Base-by-base conservation (phyloP, 192 early-diverging fungal genomes). In the Umbelopsis sp. region DNA sequence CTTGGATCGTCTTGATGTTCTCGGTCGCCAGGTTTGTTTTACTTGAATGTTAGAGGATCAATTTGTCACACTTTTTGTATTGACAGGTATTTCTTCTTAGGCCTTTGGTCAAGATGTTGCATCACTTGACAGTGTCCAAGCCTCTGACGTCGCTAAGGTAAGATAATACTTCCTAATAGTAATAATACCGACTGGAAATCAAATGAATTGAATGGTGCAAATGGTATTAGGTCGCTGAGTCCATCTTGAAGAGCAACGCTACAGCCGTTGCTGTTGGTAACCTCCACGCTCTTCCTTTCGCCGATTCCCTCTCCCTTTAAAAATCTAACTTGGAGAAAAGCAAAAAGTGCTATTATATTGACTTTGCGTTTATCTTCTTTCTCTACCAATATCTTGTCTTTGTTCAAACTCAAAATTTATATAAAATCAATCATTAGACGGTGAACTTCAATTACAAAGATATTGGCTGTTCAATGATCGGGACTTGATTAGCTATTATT, bases 241-340 rank as follows among this genome's bases (percentile, higher is more conserved):
- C 84, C 54, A 73, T 91, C 38, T 76, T 92, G 71, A 76, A 86
- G 45, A 82, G 88, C 77, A 92, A 90, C 81, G 85, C 94, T 44
- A 92, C 91, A 45, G 85, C 90, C 66, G 92, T 96, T 52, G 90
- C 92, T 54, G 78, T 88, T 65, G 94, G 94, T 74, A 90, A 93
- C 78, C 72, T 88, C 38, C 70, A 75, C 65, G 81, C 82, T 75
- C 87, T 96, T 50, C 94, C 93, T 51, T 93, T 90, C 77, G 83
- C 88, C 72, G 90, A 93, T 75, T 85, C 92, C 66, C 82, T 95
- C 68, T 85, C 79, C 41, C 73, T 81, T 45, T 81, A 81, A 82
- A 65, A 45, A 26, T 47, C 68, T 70, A 62, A 62, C 26, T 9
- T 20, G 56, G 56, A 62, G 56, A 62, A 62, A 36, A 62, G 56